A percentile compares a stretch with the other conserved stretches of the same genome.
phyloP scores from a whole-genome alignment of 345 rosid species.

The Rhodomyrtus tomentosa region DNA sequence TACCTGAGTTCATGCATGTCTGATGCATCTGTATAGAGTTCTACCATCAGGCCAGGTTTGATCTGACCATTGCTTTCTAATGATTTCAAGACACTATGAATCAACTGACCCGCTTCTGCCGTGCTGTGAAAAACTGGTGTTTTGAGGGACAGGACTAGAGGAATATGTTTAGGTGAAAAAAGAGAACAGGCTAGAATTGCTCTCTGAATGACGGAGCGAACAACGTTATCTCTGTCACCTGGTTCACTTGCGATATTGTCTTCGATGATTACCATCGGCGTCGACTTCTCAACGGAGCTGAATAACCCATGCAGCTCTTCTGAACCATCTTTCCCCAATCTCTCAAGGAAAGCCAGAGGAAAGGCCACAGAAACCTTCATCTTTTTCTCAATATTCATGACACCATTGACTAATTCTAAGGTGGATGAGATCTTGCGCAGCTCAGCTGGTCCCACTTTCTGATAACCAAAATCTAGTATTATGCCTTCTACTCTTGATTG shows the following conservation, averaged over 20 bases:
- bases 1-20: neutral
- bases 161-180: slow-evolving; percentile 11
- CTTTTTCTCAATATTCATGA: neutral
- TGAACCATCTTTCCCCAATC: slow-evolving; percentile 6
- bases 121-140: slow-evolving; percentile 6
- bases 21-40: slow-evolving; percentile 14
- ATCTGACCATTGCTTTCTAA: slow-evolving; percentile 5
- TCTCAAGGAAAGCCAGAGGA: slow-evolving; percentile 24
- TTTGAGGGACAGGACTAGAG: slow-evolving; percentile 8
- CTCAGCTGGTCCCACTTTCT: slow-evolving; percentile 1
- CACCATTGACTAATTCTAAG: slow-evolving; percentile 16
- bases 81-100: slow-evolving; percentile 6
- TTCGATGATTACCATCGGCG: slow-evolving; percentile 19
- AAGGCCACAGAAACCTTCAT: slow-evolving; percentile 25
- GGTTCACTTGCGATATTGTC: slow-evolving; percentile 4
- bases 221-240: slow-evolving; percentile 10
- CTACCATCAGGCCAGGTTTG: slow-evolving; percentile 4
- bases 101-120: slow-evolving; percentile 11
- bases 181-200: slow-evolving; percentile 5
- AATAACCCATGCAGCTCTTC: slow-evolving; percentile 11
- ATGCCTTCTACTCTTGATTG: slow-evolving; percentile 19
- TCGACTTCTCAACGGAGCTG: slow-evolving; percentile 11
- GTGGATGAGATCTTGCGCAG: slow-evolving; percentile 13
- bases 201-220: slow-evolving; percentile 12
- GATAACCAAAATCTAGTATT: slow-evolving; percentile 1